Base-by-base conservation (phyloP, 2,329 filamentous ascomycete species). In the Dactylonectria estremocensis region DNA sequence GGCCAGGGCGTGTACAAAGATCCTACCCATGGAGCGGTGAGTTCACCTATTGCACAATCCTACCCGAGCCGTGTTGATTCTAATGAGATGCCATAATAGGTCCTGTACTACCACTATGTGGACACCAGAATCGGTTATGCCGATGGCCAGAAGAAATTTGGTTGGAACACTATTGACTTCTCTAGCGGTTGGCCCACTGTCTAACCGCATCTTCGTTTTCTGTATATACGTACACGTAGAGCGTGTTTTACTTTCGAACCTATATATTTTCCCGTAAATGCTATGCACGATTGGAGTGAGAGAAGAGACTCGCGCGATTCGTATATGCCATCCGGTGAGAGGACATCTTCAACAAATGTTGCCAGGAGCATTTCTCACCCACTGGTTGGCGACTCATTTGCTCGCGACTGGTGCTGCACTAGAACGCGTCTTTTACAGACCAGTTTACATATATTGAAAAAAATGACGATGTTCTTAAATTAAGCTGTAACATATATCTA, bases 1-100 rank as follows among this genome's bases (percentile, higher is more conserved):
- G 90, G 90, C 43, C 90, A 92, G 76, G 80, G 80, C 6, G 78
- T 82, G 11, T 79, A 79, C 43, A 65, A 76, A 28, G 79, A 82
- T 52, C 79, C 68, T 43, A 60, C 46, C 0, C 43, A 65, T 43
- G 68, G 68, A 46, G 31, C 61, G 6, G 68, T 68, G 49, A 61
- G 67, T 64, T 13, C 31, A 20, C 11, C 45, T 40, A 4, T 5
- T 43, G 13, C 14, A 9, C 1, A 6, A 11, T 10, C 18, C 6
- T 13, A 33, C 16, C 24, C 11, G 24, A 33, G 14, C 16, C 4
- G 22, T 18, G 18, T 57, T 40, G n/a, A 33, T 31, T 74, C 40
- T 24, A 74, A 52, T 33, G 14, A 31, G 24, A 69, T 2, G 64
- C 76, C 48, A 76, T 76, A 7, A 5, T 43, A 79, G 50, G 83